phyloP scores from a whole-genome alignment of 2,329 filamentous ascomycete genomes.

The Botrytis fabae region DNA sequence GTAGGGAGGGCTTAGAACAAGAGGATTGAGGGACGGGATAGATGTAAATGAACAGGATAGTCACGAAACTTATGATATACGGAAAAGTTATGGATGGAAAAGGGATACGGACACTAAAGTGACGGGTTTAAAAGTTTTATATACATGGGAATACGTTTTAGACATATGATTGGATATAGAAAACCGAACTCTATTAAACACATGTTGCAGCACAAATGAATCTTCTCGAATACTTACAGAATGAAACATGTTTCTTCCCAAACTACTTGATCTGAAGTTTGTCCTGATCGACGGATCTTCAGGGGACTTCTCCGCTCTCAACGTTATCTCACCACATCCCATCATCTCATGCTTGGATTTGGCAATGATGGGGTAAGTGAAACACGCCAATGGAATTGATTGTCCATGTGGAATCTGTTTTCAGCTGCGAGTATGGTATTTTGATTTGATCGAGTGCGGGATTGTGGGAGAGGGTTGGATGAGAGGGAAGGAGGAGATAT shows the following conservation, averaged over 20 bases:
- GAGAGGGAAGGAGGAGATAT: background rate
- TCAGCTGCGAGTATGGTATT: background rate
- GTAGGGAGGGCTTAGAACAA: slow-evolving; percentile 23
- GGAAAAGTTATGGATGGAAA: background rate
- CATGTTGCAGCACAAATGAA: background rate
- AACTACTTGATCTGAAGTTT: background rate
- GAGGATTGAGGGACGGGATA: background rate
- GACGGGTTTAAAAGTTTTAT: background rate
- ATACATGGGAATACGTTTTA: background rate
- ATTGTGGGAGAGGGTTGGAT: background rate
- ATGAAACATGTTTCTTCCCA: background rate
- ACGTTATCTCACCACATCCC: background rate
- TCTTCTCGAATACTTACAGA: background rate
- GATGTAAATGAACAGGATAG: background rate
- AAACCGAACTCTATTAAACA: background rate
- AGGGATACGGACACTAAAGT: background rate
- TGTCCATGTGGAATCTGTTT: background rate
- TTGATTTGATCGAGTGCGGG: background rate
- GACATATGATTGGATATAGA: background rate
- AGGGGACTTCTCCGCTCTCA: background rate
- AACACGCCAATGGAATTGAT: background rate
- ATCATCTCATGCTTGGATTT: background rate
- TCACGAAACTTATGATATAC: background rate
- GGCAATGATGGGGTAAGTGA: background rate
- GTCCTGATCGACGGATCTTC: background rate